Evolutionary conservation across 2,329 filamentous ascomycete genomes (phyloP), one percentile per base, ranked within the genome.

Genomic region (Fusarium sp.): DNA sequence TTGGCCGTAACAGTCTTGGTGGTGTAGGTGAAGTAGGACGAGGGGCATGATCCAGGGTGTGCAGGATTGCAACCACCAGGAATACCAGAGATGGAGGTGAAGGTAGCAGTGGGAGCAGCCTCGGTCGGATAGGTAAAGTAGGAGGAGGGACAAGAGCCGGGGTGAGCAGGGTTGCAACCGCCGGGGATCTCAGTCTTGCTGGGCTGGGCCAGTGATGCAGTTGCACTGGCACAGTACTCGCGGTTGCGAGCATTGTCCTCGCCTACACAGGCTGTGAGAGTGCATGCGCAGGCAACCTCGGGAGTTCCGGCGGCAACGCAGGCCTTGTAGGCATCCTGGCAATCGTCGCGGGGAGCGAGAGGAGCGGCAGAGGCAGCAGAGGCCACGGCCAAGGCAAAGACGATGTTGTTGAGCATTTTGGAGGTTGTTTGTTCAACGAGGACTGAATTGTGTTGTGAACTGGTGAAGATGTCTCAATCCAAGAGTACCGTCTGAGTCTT

Each of bases 31-130:
- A 53, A 48, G 47, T 62, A 60, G 5, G 30, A 58, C 0, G 64
- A 60, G 6, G 64, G 60, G 10, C 68, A 71, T 5, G 56, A 31
- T 3, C 47, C 56, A 1, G 63, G 68, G 2, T 67, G 50, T 4
- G 60, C 60, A 6, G 66, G 66, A 12, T 66, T 58, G 23, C 68
- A 70, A 7, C 59, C 66, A 4, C 56, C 57, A n/a, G 66, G 54
- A 0, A 60, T 41, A 6, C 48, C 40, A 18, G 66, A 36, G 10
- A 62, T 39, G 0, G 63, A 44, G 4, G 59, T 60, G 7, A 56
- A 44, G 23, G 65, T 66, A 8, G 48, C 16, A 15, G 18, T 23
- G 4, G 51, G 48, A 34, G 46, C 30, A 16, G 46, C 13, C 34
- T 13, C 23, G 6, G 60, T 39, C 23, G 23, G 23, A 41, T 66